phyloP scores from a whole-genome alignment of 768 basidiomycete genomes.

The Coprinopsis sp. region DNA sequence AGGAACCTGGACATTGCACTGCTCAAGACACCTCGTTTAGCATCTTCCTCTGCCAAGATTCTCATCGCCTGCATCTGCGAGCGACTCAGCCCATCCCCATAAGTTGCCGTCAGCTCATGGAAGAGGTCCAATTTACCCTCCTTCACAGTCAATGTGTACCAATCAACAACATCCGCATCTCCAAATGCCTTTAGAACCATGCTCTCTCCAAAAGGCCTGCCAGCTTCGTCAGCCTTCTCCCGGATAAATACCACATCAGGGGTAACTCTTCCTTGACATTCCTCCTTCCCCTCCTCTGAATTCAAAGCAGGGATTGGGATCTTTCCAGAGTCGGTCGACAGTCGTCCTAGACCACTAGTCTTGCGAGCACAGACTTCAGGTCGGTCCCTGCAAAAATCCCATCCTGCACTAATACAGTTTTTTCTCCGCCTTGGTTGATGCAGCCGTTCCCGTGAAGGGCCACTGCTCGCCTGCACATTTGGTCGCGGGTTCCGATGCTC shows the following conservation, averaged over 20 bases:
- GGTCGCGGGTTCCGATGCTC: not conserved
- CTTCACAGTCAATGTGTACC: not conserved
- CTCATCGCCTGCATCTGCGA: not conserved
- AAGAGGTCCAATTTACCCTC: not conserved
- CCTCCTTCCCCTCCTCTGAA: no score
- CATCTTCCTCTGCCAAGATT: not conserved
- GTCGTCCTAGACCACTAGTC: not conserved
- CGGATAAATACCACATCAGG: not conserved
- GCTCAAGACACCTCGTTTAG: not conserved
- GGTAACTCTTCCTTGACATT: not conserved
- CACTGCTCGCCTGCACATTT: not conserved
- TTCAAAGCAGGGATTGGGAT: no score
- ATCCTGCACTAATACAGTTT: not conserved
- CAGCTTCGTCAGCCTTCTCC: not conserved
- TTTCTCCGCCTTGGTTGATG: not conserved
- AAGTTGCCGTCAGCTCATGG: not conserved
- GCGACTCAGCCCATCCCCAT: constrained; percentile 1
- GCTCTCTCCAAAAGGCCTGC: not conserved
- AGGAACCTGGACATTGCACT: not conserved
- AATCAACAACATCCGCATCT: not conserved
- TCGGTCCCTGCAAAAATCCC: not conserved
- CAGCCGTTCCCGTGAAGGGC: not conserved
- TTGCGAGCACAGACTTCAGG: not conserved
- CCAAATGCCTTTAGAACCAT: not conserved
- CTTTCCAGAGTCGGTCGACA: not conserved